phyloP scores from a whole-genome alignment of 2,329 filamentous ascomycete species.

The Diplodia intermedia region DNA sequence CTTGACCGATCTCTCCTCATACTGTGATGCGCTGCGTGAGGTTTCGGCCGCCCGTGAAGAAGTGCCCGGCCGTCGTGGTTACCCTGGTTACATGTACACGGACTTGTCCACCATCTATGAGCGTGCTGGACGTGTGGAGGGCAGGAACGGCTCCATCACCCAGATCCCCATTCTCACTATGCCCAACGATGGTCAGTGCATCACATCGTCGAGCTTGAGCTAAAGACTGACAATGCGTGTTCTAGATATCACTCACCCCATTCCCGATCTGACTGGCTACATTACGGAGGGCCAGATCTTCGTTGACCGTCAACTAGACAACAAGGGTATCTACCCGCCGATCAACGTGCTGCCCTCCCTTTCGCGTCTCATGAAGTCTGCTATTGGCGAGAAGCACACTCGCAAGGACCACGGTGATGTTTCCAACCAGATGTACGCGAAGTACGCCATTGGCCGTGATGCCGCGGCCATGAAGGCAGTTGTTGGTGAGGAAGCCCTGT shows the following conservation, averaged over 20 bases:
- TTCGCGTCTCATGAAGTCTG: constrained; percentile 99
- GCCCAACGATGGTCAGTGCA: constrained; percentile 86
- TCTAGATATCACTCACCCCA: constrained; percentile 93
- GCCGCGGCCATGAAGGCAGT: constrained; percentile 99
- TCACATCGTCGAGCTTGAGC: background rate
- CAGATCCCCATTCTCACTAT: constrained; percentile 99
- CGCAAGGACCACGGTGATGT: constrained; percentile 97
- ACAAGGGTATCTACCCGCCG: constrained; percentile 97
- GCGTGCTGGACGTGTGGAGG: constrained; percentile 94
- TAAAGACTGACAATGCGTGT: background rate
- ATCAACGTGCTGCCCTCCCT: constrained; percentile 98
- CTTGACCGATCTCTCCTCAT: constrained; percentile 95
- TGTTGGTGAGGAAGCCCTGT: constrained; percentile 96
- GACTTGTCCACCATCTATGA: constrained; percentile 99
- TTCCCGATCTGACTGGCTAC: constrained; percentile 97
- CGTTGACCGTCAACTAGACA: constrained; percentile 89
- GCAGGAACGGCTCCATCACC: constrained; percentile 97
- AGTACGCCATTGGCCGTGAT: constrained; percentile 98
- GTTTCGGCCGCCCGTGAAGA: constrained; percentile 98
- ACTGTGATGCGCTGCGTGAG: constrained; percentile 98
- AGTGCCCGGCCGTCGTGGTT: constrained; percentile 98
- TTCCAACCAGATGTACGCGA: constrained; percentile 98
- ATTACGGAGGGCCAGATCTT: constrained; percentile 99
- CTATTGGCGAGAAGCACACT: constrained; percentile 96
- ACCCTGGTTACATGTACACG: constrained; percentile 99